phyloP scores from a whole-genome alignment of 2,329 filamentous ascomycete species.

The Simplicillium aogashimaense region DNA sequence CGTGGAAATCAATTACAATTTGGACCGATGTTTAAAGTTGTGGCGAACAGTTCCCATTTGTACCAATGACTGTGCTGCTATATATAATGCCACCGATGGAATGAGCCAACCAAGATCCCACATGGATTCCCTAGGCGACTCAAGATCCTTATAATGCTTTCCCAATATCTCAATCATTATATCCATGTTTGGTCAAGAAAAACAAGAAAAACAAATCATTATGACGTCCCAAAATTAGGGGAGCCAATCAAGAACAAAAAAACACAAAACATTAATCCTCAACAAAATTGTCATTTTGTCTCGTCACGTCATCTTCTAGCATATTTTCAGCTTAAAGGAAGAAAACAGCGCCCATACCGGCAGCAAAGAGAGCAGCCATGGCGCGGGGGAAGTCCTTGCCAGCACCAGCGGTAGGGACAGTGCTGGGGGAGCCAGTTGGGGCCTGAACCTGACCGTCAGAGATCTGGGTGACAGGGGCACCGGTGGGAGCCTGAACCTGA shows the following conservation, averaged over 20 bases:
- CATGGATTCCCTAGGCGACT: too few relatives aligned
- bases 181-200: not conserved
- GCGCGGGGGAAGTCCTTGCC: not conserved
- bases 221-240: not conserved
- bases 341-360: constrained; percentile 5
- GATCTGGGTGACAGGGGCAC: constrained; percentile 2
- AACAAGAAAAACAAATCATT: not conserved
- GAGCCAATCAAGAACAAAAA: not conserved
- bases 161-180: not conserved
- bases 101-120: too few relatives aligned
- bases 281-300: not conserved
- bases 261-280: not conserved
- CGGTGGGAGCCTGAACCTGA: constrained; percentile 12
- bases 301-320: not conserved
- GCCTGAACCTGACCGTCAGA: constrained; percentile 7
- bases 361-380: constrained; percentile 1
- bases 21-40: too few relatives aligned
- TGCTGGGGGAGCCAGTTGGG: constrained; percentile 7
- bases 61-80: constrained; percentile 5
- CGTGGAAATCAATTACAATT: too few relatives aligned
- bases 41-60: constrained; percentile 2
- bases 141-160: too few relatives aligned
- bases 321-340: constrained; percentile 6
- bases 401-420: constrained; percentile 5
- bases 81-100: not conserved